Percentiles rank a stretch among this genome's conserved stretches.
These are phyloP conservation scores for Vitis cinerea DNA, from an alignment of 164 flowering plant genomes.

Conservation along the genomic window DNA sequence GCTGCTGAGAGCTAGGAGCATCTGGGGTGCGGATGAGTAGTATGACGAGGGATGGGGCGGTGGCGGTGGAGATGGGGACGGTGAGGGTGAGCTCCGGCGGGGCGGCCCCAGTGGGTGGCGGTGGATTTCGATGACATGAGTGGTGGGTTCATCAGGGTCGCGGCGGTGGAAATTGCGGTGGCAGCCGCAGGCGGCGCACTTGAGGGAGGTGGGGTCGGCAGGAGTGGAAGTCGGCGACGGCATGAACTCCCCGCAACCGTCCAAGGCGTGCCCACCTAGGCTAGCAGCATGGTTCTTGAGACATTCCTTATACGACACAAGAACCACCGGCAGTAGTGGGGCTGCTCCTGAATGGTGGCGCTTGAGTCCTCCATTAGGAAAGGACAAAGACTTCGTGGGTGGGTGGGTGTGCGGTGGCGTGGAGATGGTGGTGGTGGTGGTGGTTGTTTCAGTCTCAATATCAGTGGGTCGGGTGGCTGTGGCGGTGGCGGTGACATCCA, in stretches of 20 bases:
- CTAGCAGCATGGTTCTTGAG: constrained; percentile 64
- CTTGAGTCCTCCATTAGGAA: constrained; percentile 44
- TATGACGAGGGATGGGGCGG: constrained; percentile 28
- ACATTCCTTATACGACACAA: constrained; percentile 53
- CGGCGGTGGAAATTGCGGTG: constrained; percentile 77
- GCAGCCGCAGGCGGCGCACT: constrained; percentile 70
- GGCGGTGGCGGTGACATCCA: constrained; percentile 23
- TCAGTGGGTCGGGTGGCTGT: no score
- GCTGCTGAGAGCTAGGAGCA: constrained; percentile 52
- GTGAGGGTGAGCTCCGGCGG: constrained; percentile 21
- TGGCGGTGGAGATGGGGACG: constrained; percentile 24
- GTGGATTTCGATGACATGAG: constrained; percentile 6
- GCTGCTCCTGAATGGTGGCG: constrained; percentile 21
- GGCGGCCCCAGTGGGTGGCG: background rate
- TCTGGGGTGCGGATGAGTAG: constrained; percentile 48
- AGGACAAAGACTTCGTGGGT: constrained; percentile 27
- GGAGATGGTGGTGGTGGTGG: constrained; percentile 19
- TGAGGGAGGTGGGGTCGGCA: constrained; percentile 46
- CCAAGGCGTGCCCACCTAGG: constrained; percentile 57
- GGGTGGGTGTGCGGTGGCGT: constrained; percentile 21
- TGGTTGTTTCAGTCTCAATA: background rate
- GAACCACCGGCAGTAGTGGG: constrained; percentile 15
- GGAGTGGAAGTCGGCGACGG: constrained; percentile 35
- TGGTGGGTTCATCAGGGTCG: constrained; percentile 25
- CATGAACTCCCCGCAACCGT: constrained; percentile 73